These are phyloP conservation scores for Hericium alpestre DNA, from an alignment of 768 basidiomycete genomes.

Conservation along the genomic window DNA sequence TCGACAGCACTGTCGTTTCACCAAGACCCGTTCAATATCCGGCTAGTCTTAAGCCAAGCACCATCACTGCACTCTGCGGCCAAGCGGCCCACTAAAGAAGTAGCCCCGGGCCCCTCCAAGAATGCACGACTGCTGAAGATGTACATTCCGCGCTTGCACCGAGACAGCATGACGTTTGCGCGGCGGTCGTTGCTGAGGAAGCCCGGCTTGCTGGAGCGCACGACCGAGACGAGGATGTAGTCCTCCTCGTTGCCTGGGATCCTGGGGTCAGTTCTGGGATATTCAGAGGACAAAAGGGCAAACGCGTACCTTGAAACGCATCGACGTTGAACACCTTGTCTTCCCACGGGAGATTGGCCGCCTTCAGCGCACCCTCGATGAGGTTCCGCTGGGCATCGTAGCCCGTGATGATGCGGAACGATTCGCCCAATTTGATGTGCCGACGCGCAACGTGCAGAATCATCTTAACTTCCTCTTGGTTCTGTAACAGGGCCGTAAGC, in stretches of 20 bases:
- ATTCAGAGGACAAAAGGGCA: neutral
- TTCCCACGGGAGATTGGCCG: slow-evolving; percentile 14
- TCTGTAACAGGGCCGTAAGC: slow-evolving; percentile 13
- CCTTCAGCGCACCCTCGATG: slow-evolving; percentile 18
- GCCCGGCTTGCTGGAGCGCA: slow-evolving; percentile 20
- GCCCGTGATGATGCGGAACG: slow-evolving; percentile 24
- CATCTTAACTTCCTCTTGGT: slow-evolving; percentile 18
- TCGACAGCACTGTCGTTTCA: neutral
- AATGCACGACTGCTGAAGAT: slow-evolving; percentile 19
- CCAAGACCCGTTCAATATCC: slow-evolving; percentile 2
- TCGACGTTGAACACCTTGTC: slow-evolving; percentile 25
- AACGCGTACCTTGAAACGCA: slow-evolving; percentile 23
- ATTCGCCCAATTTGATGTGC: slow-evolving; percentile 9
- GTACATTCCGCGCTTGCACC: slow-evolving; percentile 24
- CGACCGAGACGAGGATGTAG: slow-evolving; percentile 23
- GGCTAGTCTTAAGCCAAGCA: slow-evolving; percentile 7
- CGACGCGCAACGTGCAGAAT: slow-evolving; percentile 15
- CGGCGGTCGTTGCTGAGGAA: slow-evolving; percentile 20
- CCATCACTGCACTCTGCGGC: slow-evolving; percentile 10
- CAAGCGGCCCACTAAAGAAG: slow-evolving; percentile 19
- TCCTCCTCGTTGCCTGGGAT: slow-evolving; percentile 24
- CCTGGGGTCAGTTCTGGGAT: neutral
- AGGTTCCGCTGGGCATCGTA: slow-evolving; percentile 24
- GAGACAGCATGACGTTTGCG: slow-evolving; percentile 26
- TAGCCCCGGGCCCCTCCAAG: slow-evolving; percentile 8